These are phyloP conservation scores for Triticum aestivum DNA, from an alignment of 176 grass and related monocot species.

Conservation along the genomic window DNA sequence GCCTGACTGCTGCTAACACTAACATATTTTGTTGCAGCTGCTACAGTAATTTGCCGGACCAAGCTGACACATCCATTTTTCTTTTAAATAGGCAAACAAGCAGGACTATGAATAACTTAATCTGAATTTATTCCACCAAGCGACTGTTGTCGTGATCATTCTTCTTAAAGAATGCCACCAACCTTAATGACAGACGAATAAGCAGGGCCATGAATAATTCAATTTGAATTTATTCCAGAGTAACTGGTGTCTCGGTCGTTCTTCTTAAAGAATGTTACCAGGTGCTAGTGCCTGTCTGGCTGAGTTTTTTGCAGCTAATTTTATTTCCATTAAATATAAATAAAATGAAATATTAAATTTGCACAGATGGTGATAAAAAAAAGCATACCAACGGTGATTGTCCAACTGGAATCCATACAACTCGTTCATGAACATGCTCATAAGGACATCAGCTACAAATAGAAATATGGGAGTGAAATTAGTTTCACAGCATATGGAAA, in stretches of 20 bases:
- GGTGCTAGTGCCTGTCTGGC: background rate
- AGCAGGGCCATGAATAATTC: background rate
- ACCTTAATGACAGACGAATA: background rate
- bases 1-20: background rate
- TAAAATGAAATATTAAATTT: background rate
- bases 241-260: background rate
- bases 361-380: slow-evolving; percentile 16
- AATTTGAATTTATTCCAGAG: background rate
- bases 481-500: slow-evolving; percentile 4
- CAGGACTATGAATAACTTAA: background rate
- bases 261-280: background rate
- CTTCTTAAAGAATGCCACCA: background rate
- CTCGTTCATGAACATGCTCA: slow-evolving; percentile 99
- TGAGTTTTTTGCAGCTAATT: background rate
- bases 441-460: slow-evolving; percentile 75
- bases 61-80: slow-evolving; percentile 5
- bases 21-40: slow-evolving; percentile 10
- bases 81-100: background rate
- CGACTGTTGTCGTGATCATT: background rate
- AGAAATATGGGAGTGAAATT: slow-evolving; percentile 16
- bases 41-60: background rate
- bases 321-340: background rate
- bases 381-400: slow-evolving; percentile 73
- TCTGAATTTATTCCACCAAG: background rate
- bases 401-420: slow-evolving; percentile 94